Percentiles rank a stretch among this genome's conserved stretches.
These are phyloP conservation scores for Dimocarpus longan DNA, from an alignment of 345 rosid species.

Conservation along the genomic window DNA sequence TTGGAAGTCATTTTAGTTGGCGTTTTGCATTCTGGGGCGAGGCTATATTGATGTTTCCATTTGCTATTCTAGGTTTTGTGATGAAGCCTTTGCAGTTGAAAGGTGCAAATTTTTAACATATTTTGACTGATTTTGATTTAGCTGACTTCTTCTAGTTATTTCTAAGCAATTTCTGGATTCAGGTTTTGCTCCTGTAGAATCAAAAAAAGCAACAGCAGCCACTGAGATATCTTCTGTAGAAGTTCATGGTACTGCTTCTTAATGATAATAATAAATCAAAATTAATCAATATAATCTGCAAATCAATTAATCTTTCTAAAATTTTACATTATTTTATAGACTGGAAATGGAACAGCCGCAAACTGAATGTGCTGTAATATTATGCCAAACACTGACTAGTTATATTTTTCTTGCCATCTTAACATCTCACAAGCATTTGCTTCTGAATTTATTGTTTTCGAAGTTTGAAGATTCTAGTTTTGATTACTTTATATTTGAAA, in stretches of 20 bases:
- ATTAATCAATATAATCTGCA: neutral
- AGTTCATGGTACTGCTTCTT: slow-evolving; percentile 44
- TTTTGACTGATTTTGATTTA: slow-evolving; percentile 2
- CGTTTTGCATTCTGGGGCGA: slow-evolving; percentile 91
- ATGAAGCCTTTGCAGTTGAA: slow-evolving; percentile 88
- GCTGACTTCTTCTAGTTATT: slow-evolving; percentile 3
- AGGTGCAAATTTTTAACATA: slow-evolving; percentile 49
- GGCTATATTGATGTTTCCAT: slow-evolving; percentile 92
- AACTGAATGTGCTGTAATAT: neutral
- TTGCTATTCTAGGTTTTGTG: slow-evolving; percentile 70
- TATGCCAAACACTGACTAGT: neutral
- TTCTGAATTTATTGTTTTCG: neutral
- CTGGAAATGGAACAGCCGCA: neutral
- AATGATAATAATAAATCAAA: neutral
- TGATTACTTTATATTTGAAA: neutral
- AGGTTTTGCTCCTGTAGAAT: slow-evolving; percentile 72
- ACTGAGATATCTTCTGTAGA: slow-evolving; percentile 36
- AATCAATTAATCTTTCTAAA: neutral
- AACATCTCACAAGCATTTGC: neutral
- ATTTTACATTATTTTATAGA: neutral
- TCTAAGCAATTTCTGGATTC: slow-evolving; percentile 35
- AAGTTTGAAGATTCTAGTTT: neutral
- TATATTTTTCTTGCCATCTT: neutral
- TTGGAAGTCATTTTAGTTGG: slow-evolving; percentile 71
- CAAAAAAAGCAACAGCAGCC: slow-evolving; percentile 34